Percentiles rank a stretch among this genome's conserved stretches.
These are phyloP conservation scores for Athelia psychrophila DNA, from an alignment of 1,284 basidiomycete genomes.

Conservation along the genomic window DNA sequence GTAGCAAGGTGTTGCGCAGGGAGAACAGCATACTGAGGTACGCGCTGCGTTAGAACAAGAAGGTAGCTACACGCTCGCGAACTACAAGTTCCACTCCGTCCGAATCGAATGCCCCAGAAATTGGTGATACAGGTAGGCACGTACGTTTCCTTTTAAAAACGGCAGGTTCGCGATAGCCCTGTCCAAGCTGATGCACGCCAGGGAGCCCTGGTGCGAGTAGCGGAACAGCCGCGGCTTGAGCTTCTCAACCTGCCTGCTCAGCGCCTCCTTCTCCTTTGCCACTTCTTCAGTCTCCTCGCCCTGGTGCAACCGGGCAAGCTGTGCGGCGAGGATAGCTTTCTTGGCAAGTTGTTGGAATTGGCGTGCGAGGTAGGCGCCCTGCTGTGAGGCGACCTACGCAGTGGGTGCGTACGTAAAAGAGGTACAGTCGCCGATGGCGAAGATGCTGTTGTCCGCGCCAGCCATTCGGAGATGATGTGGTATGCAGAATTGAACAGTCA, in stretches of 20 bases:
- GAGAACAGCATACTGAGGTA: conserved; percentile 91
- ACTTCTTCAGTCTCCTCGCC: conserved; percentile 25
- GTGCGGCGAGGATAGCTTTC: conserved; percentile 64
- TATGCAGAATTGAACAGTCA: not conserved
- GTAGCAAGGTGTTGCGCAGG: conserved; percentile 81
- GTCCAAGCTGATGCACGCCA: conserved; percentile 89
- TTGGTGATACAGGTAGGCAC: conserved; percentile 17
- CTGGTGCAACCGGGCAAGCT: conserved; percentile 41
- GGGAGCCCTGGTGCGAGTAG: conserved; percentile 90
- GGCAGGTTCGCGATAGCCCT: conserved; percentile 92
- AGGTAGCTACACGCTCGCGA: conserved; percentile 66
- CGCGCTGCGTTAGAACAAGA: conserved; percentile 79
- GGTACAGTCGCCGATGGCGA: conserved; percentile 89
- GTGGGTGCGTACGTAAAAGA: conserved; percentile 93
- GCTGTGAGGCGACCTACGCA: conserved; percentile 91
- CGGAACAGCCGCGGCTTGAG: conserved; percentile 83
- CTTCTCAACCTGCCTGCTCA: conserved; percentile 67
- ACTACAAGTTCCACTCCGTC: no score
- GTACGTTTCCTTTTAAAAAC: conserved; percentile 83
- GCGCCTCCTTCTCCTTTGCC: conserved; percentile 42
- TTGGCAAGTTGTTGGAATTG: conserved; percentile 80
- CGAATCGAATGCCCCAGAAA: conserved; percentile 29
- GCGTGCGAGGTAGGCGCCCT: conserved; percentile 90
- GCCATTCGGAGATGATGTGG: conserved; percentile 63
- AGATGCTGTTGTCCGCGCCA: conserved; percentile 71